Evolutionary conservation across 345 rosid genomes (phyloP).

Genomic region (Ceriops decandra): DNA sequence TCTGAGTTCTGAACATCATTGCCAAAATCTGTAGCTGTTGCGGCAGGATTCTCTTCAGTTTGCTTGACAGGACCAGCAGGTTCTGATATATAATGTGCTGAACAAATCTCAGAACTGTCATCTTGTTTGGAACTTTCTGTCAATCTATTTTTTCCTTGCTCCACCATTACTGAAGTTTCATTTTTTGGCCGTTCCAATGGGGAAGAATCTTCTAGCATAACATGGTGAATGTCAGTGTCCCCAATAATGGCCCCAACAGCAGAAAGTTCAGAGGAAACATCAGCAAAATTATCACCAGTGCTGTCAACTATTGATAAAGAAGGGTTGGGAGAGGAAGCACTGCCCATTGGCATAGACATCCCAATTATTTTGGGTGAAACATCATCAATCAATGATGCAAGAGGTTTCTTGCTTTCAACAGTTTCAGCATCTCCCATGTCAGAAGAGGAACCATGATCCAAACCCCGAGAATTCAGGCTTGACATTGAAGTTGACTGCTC

Average conservation of each 20-base stretch:
- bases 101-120: conserved; percentile 28
- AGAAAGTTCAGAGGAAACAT: conserved; percentile 34
- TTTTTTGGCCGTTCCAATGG: conserved; percentile 18
- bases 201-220: conserved; percentile 24
- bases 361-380: conserved; percentile 21
- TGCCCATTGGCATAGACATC: conserved; percentile 24
- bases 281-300: conserved; percentile 26
- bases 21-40: conserved; percentile 9
- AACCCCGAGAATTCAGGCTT: conserved; percentile 18
- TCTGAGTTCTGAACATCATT: conserved; percentile 29
- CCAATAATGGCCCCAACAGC: conserved; percentile 15
- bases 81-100: conserved; percentile 22
- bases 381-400: conserved; percentile 23
- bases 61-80: conserved; percentile 20
- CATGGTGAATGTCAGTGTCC: conserved; percentile 3
- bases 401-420: conserved; percentile 26
- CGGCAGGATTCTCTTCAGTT: conserved; percentile 23
- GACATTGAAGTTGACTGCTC: conserved; percentile 28
- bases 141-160: conserved; percentile 7
- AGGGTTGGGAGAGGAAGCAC: conserved; percentile 25
- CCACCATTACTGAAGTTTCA: conserved; percentile 26
- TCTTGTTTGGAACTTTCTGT: conserved; percentile 27
- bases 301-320: conserved; percentile 29
- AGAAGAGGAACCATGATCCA: conserved; percentile 33
- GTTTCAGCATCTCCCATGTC: conserved; percentile 31